Evolutionary conservation across 805 yeast genomes (phyloP).

Genomic region (Saccharomycopsis vini): DNA sequence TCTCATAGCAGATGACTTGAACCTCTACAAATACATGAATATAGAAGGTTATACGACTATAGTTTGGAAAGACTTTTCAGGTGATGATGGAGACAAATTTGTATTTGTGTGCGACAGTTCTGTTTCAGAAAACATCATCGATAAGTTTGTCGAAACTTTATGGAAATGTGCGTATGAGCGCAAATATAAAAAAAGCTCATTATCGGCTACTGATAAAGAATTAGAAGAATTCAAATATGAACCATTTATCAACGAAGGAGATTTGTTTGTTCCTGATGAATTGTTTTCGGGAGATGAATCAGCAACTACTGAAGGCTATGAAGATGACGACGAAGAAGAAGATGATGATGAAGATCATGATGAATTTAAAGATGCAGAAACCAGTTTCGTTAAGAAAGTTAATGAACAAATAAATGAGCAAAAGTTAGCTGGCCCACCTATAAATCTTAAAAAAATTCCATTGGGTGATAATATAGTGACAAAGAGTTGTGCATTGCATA

Average conservation of each 20-base stretch:
- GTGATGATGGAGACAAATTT: slow-evolving; percentile 79
- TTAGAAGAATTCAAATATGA: slow-evolving; percentile 50
- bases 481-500: slow-evolving; percentile 35
- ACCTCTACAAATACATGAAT: slow-evolving; percentile 43
- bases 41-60: slow-evolving; percentile 49
- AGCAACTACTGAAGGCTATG: not conserved
- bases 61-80: slow-evolving; percentile 74
- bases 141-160: slow-evolving; percentile 53
- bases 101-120: slow-evolving; percentile 67
- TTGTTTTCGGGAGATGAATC: not conserved
- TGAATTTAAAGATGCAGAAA: slow-evolving; percentile 11
- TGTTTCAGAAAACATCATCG: slow-evolving; percentile 42
- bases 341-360: slow-evolving; percentile 15
- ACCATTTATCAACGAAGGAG: slow-evolving; percentile 13
- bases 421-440: not conserved
- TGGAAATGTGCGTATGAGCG: slow-evolving; percentile 68
- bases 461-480: slow-evolving; percentile 14
- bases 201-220: slow-evolving; percentile 36
- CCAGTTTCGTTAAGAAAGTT: not conserved
- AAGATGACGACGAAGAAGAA: slow-evolving; percentile 17
- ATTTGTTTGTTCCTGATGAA: not conserved
- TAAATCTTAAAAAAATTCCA: too few species aligned
- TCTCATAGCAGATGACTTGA: slow-evolving; percentile 51
- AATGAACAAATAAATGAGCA: not conserved
- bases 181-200: slow-evolving; percentile 51